Base-by-base conservation (phyloP, 192 early-diverging fungal species). In the Coemansia sp. region DNA sequence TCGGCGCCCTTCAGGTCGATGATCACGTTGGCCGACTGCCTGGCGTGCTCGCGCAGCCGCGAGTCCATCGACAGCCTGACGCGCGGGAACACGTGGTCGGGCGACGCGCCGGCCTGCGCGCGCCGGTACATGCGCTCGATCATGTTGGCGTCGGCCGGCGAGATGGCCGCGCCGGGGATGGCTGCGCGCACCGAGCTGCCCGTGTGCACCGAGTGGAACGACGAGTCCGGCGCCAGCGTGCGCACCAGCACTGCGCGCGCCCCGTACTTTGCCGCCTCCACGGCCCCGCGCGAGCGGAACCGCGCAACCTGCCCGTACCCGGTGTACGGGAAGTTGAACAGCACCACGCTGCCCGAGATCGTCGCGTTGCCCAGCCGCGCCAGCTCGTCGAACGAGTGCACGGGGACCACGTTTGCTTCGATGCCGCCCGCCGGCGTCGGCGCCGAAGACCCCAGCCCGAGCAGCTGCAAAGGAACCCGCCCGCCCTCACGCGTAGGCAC, bases 101-200 rank as follows among this genome's bases (percentile, higher is more conserved):
- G 41, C 14, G 78, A 70, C 31, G 46, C 8, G 26, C 56, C 21
- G 1, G 46, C 31, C 19, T 71, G 44, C 12, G 78, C 75, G 26
- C 83, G 62, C 50, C 39, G 31, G 30, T 74, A 60, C 32, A 71
- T 70, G 31, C 83, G 75, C 32, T 78, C 76, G 17, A 84, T 62
- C 8, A 82, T 28, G 45, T 81, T 63, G 31, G 79, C 81, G 40
- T 84, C 83, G 14, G 82, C 79, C 12, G 57, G 45, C n/a, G 76
- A 74, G 31, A 84, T 60, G 15, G 83, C 66, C 2, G 81, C 83
- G 0, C 79, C 79, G 4, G 83, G 83, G 47, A 84, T 84, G 8
- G 39, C 48, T 21, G 79, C 73, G 3, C 70, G 60, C 8, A 26
- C 9, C 34, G 79, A 78, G 57, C 44, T 70, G 12, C 83, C 83